Conservation (phyloP, 1,284 basidiomycete species). For the Ceratorhiza oryzae-sativae region DNA sequence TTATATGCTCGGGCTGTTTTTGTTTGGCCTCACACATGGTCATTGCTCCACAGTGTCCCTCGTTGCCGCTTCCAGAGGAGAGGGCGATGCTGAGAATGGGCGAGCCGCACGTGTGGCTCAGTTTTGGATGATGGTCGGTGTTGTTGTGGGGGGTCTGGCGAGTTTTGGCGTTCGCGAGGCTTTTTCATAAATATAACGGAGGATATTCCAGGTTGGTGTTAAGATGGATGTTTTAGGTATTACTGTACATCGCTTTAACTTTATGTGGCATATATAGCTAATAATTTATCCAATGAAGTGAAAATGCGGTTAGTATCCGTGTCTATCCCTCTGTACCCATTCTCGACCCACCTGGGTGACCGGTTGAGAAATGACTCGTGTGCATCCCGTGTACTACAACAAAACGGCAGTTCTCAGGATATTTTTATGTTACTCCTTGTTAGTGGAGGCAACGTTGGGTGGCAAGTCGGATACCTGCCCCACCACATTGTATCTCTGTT, state of each 20-base stretch:
- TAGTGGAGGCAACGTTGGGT: neutral
- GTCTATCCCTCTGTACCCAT: too few species aligned
- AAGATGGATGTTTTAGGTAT: too few species aligned
- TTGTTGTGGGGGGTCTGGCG: slow-evolving; percentile 73
- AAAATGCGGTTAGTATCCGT: too few species aligned
- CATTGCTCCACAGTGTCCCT: slow-evolving; percentile 72
- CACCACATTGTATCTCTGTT: slow-evolving; percentile 80
- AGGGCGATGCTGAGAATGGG: slow-evolving; percentile 72
- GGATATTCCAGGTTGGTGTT: neutral
- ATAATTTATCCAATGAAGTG: neutral
- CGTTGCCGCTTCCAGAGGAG: slow-evolving; percentile 68
- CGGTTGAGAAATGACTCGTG: too few species aligned
- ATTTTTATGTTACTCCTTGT: neutral
- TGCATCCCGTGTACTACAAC: too few species aligned
- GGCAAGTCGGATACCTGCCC: slow-evolving; percentile 63
- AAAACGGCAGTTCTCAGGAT: neutral
- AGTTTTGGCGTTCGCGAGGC: slow-evolving; percentile 76
- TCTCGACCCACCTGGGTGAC: too few species aligned
- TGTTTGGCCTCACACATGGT: slow-evolving; percentile 79
- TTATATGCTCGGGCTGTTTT: slow-evolving; percentile 75
- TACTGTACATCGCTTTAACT: too few species aligned
- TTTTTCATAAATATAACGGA: neutral
- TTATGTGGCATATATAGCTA: too few species aligned
- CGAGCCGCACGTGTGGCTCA: slow-evolving; percentile 75
- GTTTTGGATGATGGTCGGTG: slow-evolving; percentile 79